Percentiles rank a stretch among this genome's conserved stretches.
These are phyloP conservation scores for Zygosaccharomyces rouxii DNA, from an alignment of 805 yeast species.

Conservation along the genomic window DNA sequence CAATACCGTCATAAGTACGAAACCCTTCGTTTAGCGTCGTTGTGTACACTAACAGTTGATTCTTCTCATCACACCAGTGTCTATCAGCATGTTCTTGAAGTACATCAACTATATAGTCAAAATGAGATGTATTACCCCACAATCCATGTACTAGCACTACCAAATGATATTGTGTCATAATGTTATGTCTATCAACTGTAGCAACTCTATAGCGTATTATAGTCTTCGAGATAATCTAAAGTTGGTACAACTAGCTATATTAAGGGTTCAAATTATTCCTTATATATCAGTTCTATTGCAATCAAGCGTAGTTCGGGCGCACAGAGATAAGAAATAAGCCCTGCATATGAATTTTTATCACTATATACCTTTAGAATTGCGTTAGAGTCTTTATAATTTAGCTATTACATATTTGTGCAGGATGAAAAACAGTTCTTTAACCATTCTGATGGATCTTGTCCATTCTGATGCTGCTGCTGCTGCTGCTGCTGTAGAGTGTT, in stretches of 20 bases:
- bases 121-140: constrained; percentile 74
- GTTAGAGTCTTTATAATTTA: background rate
- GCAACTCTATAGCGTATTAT: background rate
- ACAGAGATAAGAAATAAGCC: background rate
- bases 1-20: constrained; percentile 82
- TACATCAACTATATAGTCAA: constrained; percentile 54
- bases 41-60: constrained; percentile 21
- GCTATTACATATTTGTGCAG: constrained; percentile 1
- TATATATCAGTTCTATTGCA: background rate
- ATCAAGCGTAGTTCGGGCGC: background rate
- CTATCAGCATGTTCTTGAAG: constrained; percentile 32
- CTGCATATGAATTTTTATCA: no score
- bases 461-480: background rate
- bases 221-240: no score
- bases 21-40: constrained; percentile 63
- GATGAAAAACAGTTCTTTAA: constrained; percentile 4
- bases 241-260: background rate
- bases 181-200: background rate
- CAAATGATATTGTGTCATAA: constrained; percentile 39
- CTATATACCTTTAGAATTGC: no score
- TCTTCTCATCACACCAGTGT: constrained; percentile 11
- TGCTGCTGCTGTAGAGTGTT: constrained; percentile 4
- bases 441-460: constrained; percentile 2
- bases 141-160: constrained; percentile 63
- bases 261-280: background rate